Percentiles rank a stretch among this genome's conserved stretches.
Evolutionary conservation across 305 asterid genomes (phyloP).

Genomic region (Striga hermonthica): DNA sequence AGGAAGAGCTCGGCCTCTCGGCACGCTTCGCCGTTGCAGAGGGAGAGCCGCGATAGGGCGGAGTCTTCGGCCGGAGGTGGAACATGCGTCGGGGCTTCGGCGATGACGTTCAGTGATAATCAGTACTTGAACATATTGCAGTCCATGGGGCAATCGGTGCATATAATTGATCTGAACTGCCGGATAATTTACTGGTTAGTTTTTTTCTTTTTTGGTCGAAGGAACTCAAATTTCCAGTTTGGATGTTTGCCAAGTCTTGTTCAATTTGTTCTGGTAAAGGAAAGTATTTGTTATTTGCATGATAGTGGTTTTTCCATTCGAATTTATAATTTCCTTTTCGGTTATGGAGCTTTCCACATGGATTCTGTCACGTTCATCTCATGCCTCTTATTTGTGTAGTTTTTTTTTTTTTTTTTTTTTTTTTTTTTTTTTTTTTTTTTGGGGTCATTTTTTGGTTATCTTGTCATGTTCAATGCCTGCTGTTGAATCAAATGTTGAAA

Average conservation of each 20-base stretch:
- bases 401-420: too few species aligned
- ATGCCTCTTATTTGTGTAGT: too few species aligned
- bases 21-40: constrained; percentile 72
- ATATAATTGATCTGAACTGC: constrained; percentile 63
- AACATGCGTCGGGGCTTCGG: constrained; percentile 45
- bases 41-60: constrained; percentile 52
- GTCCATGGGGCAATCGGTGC: constrained; percentile 95
- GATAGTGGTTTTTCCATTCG: too few species aligned
- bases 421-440: too few species aligned
- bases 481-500: too few species aligned
- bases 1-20: constrained; percentile 60
- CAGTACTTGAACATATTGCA: constrained; percentile 89
- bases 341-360: too few species aligned
- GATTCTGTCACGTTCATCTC: too few species aligned
- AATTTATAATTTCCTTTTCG: too few species aligned
- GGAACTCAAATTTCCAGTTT: constrained; percentile 29
- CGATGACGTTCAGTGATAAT: constrained; percentile 63
- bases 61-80: constrained; percentile 30
- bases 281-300: too few species aligned
- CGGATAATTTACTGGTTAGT: constrained; percentile 87
- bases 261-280: background rate
- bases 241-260: constrained; percentile 11
- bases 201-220: too few species aligned
- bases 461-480: too few species aligned
- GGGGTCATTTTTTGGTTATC: too few species aligned